A percentile compares a stretch with the other conserved stretches of the same genome.
These are phyloP conservation scores for Alternaria atra DNA, from an alignment of 2,329 filamentous ascomycete genomes.

Conservation along the genomic window DNA sequence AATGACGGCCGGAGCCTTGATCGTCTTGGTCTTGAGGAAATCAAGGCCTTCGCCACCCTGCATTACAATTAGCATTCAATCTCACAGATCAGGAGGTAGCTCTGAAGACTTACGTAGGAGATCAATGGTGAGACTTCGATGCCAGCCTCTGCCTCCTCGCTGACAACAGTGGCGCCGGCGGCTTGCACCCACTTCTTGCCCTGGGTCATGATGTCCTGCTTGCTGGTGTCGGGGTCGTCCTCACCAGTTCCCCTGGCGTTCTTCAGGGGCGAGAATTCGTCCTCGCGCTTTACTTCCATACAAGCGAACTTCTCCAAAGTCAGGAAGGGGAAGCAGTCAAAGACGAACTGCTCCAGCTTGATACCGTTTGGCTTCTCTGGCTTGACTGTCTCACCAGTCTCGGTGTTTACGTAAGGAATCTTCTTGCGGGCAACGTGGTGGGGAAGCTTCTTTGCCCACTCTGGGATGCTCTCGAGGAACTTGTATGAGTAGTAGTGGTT, in stretches of 20 bases:
- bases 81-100: not conserved
- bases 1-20: constrained; percentile 71
- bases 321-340: constrained; percentile 94
- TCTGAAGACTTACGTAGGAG: constrained; percentile 81
- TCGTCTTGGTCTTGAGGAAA: constrained; percentile 66
- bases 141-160: constrained; percentile 65
- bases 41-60: constrained; percentile 70
- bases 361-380: constrained; percentile 96
- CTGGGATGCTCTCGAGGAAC: constrained; percentile 89
- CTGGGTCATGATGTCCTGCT: constrained; percentile 86
- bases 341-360: constrained; percentile 99
- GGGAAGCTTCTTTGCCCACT: constrained; percentile 84
- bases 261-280: constrained; percentile 98
- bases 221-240: constrained; percentile 94
- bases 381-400: constrained; percentile 83
- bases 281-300: constrained; percentile 94
- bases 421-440: constrained; percentile 99
- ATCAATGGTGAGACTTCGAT: constrained; percentile 92
- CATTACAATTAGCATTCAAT: constrained; percentile 2
- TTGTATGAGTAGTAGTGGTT: constrained; percentile 99
- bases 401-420: constrained; percentile 84
- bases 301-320: constrained; percentile 89
- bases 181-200: constrained; percentile 85
- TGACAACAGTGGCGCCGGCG: constrained; percentile 78
- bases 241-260: constrained; percentile 83